A percentile compares a stretch with the other conserved stretches of the same genome.
Evolutionary conservation across 1,284 basidiomycete genomes (phyloP).

Genomic region (Xanthoconium separans): DNA sequence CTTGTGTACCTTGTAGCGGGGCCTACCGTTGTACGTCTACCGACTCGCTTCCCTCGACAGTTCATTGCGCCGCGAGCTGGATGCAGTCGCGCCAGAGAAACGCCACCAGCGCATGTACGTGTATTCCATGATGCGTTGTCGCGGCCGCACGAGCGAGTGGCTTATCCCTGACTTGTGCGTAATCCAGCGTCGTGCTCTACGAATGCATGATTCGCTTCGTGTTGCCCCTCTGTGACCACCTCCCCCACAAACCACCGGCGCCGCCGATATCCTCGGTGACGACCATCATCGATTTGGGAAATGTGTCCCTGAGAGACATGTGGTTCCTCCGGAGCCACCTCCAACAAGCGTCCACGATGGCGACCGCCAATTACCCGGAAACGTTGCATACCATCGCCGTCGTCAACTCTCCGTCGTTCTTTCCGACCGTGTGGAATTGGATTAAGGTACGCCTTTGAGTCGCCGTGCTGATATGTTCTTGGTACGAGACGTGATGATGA

Average conservation of each 20-base stretch:
- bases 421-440: conserved; percentile 78
- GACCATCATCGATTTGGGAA: conserved; percentile 72
- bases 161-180: no score
- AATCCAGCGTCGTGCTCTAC: conserved; percentile 51
- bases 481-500: not conserved
- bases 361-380: conserved; percentile 79
- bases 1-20: conserved; percentile 42
- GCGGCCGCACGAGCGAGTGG: no score
- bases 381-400: conserved; percentile 63
- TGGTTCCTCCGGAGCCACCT: conserved; percentile 70
- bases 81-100: conserved; percentile 49
- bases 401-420: conserved; percentile 76
- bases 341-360: conserved; percentile 69
- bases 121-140: not conserved
- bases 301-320: conserved; percentile 59
- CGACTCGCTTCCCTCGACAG: conserved; percentile 55
- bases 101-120: conserved; percentile 72
- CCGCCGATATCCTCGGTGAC: conserved; percentile 65
- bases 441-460: conserved; percentile 51
- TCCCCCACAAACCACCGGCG: conserved; percentile 54
- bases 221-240: conserved; percentile 60
- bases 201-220: conserved; percentile 67
- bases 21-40: conserved; percentile 73
- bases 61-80: conserved; percentile 58
- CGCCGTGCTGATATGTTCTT: no score